A percentile compares a stretch with the other conserved stretches of the same genome.
Conservation (phyloP, 805 yeast species). For the Wickerhamiella parazyma region DNA sequence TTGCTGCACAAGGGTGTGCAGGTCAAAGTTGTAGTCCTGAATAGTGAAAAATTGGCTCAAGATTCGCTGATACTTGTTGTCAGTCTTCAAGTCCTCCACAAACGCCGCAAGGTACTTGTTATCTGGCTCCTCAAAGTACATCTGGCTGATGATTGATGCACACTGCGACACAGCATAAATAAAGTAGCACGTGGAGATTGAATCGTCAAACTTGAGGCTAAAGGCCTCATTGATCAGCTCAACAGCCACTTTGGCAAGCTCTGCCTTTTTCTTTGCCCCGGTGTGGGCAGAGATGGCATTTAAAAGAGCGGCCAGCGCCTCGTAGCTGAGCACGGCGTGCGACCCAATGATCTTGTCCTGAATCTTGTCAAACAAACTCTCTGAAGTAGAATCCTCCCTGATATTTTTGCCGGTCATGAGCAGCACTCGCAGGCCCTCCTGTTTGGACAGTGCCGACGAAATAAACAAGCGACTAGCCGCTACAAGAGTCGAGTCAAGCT, state of each 20-base stretch:
- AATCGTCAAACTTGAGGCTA: constrained; percentile 1
- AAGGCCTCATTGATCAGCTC: constrained; percentile 1
- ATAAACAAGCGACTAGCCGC: constrained; percentile 8
- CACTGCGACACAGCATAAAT: constrained; percentile 2
- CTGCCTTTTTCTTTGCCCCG: neutral
- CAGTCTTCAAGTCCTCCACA: neutral
- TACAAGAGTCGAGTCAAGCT: constrained; percentile 9
- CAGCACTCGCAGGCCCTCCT: constrained; percentile 29
- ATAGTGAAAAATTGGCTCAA: constrained; percentile 3
- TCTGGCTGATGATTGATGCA: neutral
- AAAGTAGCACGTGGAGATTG: constrained; percentile 5
- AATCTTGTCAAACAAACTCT: constrained; percentile 20
- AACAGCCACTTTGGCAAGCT: neutral
- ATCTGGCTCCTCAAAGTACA: neutral
- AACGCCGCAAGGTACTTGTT: constrained; percentile 1
- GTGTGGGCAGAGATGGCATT: constrained; percentile 10
- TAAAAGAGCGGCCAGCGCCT: constrained; percentile 10
- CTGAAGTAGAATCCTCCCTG: constrained; percentile 11
- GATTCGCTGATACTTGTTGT: neutral
- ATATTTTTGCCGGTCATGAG: constrained; percentile 25
- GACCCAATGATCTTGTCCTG: constrained; percentile 16
- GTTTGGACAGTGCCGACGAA: constrained; percentile 17
- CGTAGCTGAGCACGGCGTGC: constrained; percentile 7
- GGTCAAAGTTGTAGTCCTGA: constrained; percentile 3
- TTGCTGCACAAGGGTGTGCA: constrained; percentile 3